These are phyloP conservation scores for Withania somnifera DNA, from an alignment of 305 asterid species.

Conservation along the genomic window DNA sequence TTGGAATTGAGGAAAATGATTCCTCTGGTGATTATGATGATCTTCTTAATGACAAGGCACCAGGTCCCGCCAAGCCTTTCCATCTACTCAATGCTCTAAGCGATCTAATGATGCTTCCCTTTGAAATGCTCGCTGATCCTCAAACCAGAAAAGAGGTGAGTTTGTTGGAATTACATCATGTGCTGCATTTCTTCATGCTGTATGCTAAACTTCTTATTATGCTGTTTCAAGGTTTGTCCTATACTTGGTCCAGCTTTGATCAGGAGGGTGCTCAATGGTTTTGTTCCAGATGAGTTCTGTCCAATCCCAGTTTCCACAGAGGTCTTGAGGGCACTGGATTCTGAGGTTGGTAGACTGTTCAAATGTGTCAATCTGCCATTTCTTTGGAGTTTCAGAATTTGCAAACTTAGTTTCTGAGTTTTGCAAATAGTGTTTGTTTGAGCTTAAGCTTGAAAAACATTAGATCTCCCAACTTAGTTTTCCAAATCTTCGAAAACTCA, in stretches of 20 bases:
- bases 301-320: conserved; percentile 67
- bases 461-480: background rate
- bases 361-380: background rate
- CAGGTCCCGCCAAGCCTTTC: conserved; percentile 58
- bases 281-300: conserved; percentile 83
- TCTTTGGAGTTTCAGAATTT: background rate
- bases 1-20: conserved; percentile 56
- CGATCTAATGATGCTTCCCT: conserved; percentile 91
- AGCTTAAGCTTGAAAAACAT: background rate
- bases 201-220: background rate
- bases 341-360: conserved; percentile 44
- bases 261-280: conserved; percentile 50
- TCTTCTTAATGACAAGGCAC: conserved; percentile 18
- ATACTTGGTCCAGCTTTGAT: conserved; percentile 53
- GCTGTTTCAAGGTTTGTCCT: conserved; percentile 61
- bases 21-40: conserved; percentile 15
- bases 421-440: background rate
- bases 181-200: background rate
- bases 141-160: conserved; percentile 71
- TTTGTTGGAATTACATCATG: background rate
- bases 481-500: background rate
- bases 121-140: conserved; percentile 65
- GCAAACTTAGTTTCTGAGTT: background rate
- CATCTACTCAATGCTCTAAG: conserved; percentile 68
- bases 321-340: conserved; percentile 46